Evolutionary conservation across 176 grass and related monocot species (phyloP), one percentile per base, ranked within the genome.

Genomic region (Carex scoparia): DNA sequence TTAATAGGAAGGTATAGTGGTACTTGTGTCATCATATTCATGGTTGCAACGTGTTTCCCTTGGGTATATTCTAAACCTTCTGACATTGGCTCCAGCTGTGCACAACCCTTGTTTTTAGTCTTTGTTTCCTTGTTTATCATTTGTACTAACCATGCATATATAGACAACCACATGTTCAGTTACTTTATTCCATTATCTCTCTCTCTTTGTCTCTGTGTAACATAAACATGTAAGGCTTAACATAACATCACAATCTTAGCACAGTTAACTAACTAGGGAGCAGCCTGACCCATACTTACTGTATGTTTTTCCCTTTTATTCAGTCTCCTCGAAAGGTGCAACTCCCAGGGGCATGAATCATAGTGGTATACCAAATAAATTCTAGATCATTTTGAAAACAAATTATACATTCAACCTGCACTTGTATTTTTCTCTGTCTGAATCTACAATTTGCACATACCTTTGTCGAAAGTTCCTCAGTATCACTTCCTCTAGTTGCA

Each of bases 271-370:
- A 70, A 44, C 37, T 55, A 58, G 74, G 53, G 49, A 35, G 30
- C 74, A 57, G 51, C 1, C 5, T 79, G 53, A 35, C 53, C 53
- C 27, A 58, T 79, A 58, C 27, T 79, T 32, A 11, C 13, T 79
- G 74, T 56, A 18, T 57, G 83, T 76, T 16, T 23, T 79, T 86
- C 62, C 76, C 85, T 86, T 57, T 86, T 71, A 65, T 81, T 48
- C 28, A 83, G 81, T 83, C 28, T 14, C 85, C 48, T 86, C 81
- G 42, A 71, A 81, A 86, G 44, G n/a, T 69, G 63, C 73, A 81
- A 59, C 30, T 40, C n/a, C 38, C 38, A 60, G 73, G 61, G 73
- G 61, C 62, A 58, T 33, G 40, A 61, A 83, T 69, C 61, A 49
- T 66, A 33, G 79, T 81, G 38, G 38, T 79, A 27, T 32, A 35